Percentiles rank a stretch among this genome's conserved stretches.
Conservation (phyloP, 2,329 filamentous ascomycete species). For the Neonectria magnoliae region DNA sequence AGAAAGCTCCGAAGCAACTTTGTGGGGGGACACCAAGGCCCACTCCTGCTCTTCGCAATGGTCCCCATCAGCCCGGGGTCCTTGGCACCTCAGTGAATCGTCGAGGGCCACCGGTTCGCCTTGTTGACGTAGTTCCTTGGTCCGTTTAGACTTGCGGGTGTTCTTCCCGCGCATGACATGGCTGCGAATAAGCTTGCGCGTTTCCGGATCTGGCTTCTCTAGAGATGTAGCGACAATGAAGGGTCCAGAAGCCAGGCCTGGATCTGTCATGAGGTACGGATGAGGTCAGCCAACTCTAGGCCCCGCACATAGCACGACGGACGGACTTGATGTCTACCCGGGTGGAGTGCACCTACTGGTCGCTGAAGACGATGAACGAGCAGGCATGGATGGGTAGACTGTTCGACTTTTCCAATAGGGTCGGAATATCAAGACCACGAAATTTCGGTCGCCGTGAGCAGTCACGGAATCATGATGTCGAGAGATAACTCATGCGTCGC, state of each 20-base stretch:
- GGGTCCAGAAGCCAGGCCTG: neutral
- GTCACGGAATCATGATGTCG: neutral
- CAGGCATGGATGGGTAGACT: neutral
- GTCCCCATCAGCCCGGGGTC: too few species aligned
- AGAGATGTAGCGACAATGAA: conserved; percentile 36
- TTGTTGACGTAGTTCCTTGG: conserved; percentile 1
- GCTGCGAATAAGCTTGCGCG: conserved; percentile 41
- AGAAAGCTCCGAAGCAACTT: conserved; percentile 28
- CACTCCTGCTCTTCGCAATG: neutral
- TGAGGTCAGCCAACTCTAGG: neutral
- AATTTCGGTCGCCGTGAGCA: neutral
- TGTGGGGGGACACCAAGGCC: conserved; percentile 5
- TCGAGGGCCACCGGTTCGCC: neutral
- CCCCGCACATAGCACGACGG: neutral
- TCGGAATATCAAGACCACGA: too few species aligned
- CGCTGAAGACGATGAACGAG: neutral
- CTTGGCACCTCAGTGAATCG: neutral
- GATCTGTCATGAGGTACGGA: neutral
- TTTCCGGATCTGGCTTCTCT: conserved; percentile 33
- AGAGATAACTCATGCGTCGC: neutral
- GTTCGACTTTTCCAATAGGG: neutral
- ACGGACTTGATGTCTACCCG: neutral
- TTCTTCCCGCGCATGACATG: conserved; percentile 46
- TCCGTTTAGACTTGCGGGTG: conserved; percentile 22
- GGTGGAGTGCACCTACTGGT: conserved; percentile 6